Conservation (phyloP, 2,329 filamentous ascomycete species). For the Xylaria sp. region DNA sequence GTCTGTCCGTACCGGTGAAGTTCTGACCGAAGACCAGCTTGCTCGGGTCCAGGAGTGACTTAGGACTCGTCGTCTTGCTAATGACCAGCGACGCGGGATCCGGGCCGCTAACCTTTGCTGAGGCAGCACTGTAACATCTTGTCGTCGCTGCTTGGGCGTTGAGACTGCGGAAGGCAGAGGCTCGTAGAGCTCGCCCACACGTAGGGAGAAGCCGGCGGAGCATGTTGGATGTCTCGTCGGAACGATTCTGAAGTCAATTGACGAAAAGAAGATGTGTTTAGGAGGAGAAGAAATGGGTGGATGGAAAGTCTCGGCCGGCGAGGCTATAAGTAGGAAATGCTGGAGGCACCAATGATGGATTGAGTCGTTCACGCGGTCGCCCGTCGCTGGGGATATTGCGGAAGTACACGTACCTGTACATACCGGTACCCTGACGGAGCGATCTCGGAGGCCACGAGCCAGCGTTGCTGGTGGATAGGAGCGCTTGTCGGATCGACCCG, state of each 20-base stretch:
- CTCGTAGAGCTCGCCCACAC: conserved; percentile 35
- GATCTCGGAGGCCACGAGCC: conserved; percentile 4
- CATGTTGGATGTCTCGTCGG: conserved; percentile 31
- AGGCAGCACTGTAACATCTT: conserved; percentile 42
- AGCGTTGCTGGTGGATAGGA: too few species aligned
- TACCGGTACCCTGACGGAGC: not conserved
- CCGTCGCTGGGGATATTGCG: not conserved
- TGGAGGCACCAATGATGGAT: not conserved
- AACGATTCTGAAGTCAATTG: not conserved
- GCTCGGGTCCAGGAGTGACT: conserved; percentile 65
- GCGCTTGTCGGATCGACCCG: too few species aligned
- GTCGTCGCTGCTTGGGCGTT: conserved; percentile 32
- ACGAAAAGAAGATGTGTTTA: not conserved
- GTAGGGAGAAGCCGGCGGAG: conserved; percentile 42
- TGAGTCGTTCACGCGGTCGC: not conserved
- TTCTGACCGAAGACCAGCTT: conserved; percentile 84
- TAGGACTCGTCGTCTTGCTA: conserved; percentile 69
- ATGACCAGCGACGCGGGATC: conserved; percentile 73
- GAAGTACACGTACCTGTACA: not conserved
- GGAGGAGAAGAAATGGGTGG: not conserved
- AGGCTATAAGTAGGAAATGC: too few species aligned
- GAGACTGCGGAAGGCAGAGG: conserved; percentile 29
- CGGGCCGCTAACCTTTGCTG: conserved; percentile 55
- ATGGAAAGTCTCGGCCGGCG: not conserved
- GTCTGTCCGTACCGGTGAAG: conserved; percentile 94